A percentile compares a stretch with the other conserved stretches of the same genome.
These are phyloP conservation scores for Candolleomyces efflorescens DNA, from an alignment of 768 basidiomycete species.

Conservation along the genomic window DNA sequence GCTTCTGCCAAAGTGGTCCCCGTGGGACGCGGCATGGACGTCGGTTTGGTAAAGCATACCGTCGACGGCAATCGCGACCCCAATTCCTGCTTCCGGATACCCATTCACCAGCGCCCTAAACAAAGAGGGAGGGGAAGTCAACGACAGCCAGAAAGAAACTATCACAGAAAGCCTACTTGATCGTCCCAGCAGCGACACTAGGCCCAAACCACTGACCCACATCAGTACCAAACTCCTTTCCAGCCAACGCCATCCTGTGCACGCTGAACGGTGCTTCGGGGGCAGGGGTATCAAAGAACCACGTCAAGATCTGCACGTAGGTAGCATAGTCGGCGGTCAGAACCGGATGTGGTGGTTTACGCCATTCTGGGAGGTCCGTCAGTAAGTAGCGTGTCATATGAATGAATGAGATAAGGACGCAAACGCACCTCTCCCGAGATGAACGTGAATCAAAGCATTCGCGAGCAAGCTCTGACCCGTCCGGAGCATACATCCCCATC, in stretches of 20 bases:
- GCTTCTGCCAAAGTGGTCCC: slow-evolving; percentile 23
- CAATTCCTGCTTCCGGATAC: slow-evolving; percentile 77
- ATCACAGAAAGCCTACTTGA: slow-evolving; percentile 54
- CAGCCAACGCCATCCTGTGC: slow-evolving; percentile 92
- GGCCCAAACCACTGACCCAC: slow-evolving; percentile 99
- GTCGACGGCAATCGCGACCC: slow-evolving; percentile 81
- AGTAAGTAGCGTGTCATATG: not conserved
- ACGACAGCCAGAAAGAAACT: not conserved
- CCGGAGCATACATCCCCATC: slow-evolving; percentile 37
- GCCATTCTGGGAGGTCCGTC: slow-evolving; percentile 63
- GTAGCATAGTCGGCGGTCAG: slow-evolving; percentile 67
- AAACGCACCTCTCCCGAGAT: slow-evolving; percentile 52
- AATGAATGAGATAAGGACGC: slow-evolving; percentile 3
- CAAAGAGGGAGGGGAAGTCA: not conserved
- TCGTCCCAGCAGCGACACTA: slow-evolving; percentile 94
- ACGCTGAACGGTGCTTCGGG: slow-evolving; percentile 89
- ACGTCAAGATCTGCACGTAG: slow-evolving; percentile 88
- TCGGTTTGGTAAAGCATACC: slow-evolving; percentile 80
- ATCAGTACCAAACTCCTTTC: slow-evolving; percentile 91
- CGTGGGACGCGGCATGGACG: slow-evolving; percentile 74
- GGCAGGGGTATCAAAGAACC: slow-evolving; percentile 91
- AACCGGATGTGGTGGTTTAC: slow-evolving; percentile 61
- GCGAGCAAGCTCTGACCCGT: slow-evolving; percentile 34
- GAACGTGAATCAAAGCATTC: slow-evolving; percentile 44
- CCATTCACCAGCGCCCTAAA: slow-evolving; percentile 72